phyloP scores from a whole-genome alignment of 2,329 filamentous ascomycete genomes.

The Teratosphaeriaceae sp. region DNA sequence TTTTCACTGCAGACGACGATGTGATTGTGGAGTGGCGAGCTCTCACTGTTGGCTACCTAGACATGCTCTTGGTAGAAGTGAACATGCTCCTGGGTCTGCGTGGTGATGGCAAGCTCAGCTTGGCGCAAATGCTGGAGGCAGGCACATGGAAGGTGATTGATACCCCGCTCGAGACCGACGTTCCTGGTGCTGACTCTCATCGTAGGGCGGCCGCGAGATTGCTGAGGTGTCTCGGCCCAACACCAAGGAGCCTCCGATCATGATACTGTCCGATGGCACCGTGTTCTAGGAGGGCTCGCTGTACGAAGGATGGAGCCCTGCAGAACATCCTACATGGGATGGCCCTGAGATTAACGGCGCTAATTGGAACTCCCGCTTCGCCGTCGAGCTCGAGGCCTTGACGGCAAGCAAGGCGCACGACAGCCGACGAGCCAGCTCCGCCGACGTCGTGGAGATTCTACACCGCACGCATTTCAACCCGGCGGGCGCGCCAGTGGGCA shows the following conservation, averaged over 20 bases:
- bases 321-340: not conserved
- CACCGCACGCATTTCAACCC: not conserved
- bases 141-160: conserved; percentile 89
- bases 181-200: conserved; percentile 19
- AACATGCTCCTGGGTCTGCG: conserved; percentile 61
- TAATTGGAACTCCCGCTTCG: not conserved
- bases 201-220: conserved; percentile 82
- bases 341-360: conserved; percentile 1
- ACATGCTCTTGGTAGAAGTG: conserved; percentile 63
- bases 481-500: conserved; percentile 5
- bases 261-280: conserved; percentile 93
- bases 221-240: conserved; percentile 93
- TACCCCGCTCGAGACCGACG: no score
- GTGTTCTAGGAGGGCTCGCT: conserved; percentile 61
- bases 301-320: conserved; percentile 18
- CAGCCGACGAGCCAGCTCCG: not conserved
- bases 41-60: conserved; percentile 66
- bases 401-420: not conserved
- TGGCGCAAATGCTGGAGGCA: conserved; percentile 89
- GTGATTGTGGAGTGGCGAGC: conserved; percentile 77
- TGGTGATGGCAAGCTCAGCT: conserved; percentile 62
- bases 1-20: conserved; percentile 67
- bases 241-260: conserved; percentile 91
- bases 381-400: not conserved
- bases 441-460: not conserved